Evolutionary conservation across 2,329 filamentous ascomycete species (phyloP).

Genomic region (Fusarium nygamai): DNA sequence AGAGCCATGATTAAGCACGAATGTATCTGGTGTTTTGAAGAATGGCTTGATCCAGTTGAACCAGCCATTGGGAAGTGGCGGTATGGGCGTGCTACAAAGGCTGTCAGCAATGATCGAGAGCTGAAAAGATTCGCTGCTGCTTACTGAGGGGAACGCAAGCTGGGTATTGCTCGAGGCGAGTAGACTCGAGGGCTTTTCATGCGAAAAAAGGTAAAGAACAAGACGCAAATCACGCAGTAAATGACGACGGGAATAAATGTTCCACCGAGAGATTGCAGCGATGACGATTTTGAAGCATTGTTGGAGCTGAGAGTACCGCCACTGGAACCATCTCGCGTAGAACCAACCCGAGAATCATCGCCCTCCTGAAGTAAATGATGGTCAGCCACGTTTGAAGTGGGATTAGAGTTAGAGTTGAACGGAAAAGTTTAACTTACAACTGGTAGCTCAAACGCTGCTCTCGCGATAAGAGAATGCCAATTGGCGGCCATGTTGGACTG

Average conservation of each 20-base stretch:
- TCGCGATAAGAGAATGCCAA: constrained; percentile 22
- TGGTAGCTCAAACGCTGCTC: constrained; percentile 16
- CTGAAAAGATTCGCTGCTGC: constrained; percentile 2
- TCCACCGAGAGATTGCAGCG: constrained; percentile 52
- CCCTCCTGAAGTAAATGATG: constrained; percentile 9
- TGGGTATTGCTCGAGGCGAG: constrained; percentile 61
- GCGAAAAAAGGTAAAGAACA: constrained; percentile 61
- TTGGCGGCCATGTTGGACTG: constrained; percentile 18
- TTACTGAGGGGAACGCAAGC: constrained; percentile 57
- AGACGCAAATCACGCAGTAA: constrained; percentile 60
- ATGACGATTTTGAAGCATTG: constrained; percentile 48
- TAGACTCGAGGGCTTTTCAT: constrained; percentile 63
- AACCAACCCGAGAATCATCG: constrained; percentile 50
- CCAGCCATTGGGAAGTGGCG: constrained; percentile 66
- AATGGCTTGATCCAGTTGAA: constrained; percentile 76
- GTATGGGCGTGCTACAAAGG: constrained; percentile 62
- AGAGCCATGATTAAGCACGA: constrained; percentile 88
- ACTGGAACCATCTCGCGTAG: constrained; percentile 47
- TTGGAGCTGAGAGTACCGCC: constrained; percentile 50
- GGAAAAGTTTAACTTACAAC: constrained; percentile 14
- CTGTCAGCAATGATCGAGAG: constrained; percentile 25
- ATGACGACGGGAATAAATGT: constrained; percentile 65
- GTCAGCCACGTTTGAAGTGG: not conserved
- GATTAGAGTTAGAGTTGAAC: constrained; percentile 1
- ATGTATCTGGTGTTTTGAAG: constrained; percentile 76